Percentiles rank a stretch among this genome's conserved stretches.
Evolutionary conservation across 805 yeast genomes (phyloP).

Genomic region (Schwanniomyces pseudopolymorphus): DNA sequence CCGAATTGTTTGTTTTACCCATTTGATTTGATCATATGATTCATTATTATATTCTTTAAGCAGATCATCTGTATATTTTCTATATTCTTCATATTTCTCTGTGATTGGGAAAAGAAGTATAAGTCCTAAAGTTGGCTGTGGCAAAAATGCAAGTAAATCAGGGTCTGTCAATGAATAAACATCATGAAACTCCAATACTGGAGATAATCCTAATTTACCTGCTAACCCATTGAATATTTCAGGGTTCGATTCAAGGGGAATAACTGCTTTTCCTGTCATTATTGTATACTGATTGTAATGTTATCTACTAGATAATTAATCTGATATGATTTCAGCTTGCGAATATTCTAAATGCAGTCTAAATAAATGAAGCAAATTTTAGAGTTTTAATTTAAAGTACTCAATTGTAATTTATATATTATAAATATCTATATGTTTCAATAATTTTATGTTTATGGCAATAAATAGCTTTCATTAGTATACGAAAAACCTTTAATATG

Average conservation of each 20-base stretch:
- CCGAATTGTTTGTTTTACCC: conserved; percentile 82
- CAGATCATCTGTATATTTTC: conserved; percentile 39
- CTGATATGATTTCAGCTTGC: not conserved
- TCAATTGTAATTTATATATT: too few species aligned
- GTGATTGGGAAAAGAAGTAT: conserved; percentile 84
- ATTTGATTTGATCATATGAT: conserved; percentile 41
- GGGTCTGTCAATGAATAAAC: conserved; percentile 83
- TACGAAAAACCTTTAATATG: conserved; percentile 43
- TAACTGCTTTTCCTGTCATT: conserved; percentile 40
- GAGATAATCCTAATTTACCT: conserved; percentile 62
- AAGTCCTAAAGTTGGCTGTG: conserved; percentile 75
- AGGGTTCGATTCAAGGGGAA: conserved; percentile 92
- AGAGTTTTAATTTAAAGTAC: too few species aligned
- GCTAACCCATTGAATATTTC: conserved; percentile 74
- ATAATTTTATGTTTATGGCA: not conserved
- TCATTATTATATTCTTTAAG: conserved; percentile 21
- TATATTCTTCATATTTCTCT: conserved; percentile 52
- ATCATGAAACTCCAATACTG: conserved; percentile 66
- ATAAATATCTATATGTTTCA: not conserved
- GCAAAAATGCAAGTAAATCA: conserved; percentile 75
- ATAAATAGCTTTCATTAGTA: conserved; percentile 30
- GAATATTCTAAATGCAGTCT: not conserved
- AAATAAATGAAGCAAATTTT: too few species aligned
- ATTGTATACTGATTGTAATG: too few species aligned
- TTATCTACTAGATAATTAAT: not conserved